Evolutionary conservation across 2,329 filamentous ascomycete species (phyloP).

Genomic region (Aspergillus sp.): DNA sequence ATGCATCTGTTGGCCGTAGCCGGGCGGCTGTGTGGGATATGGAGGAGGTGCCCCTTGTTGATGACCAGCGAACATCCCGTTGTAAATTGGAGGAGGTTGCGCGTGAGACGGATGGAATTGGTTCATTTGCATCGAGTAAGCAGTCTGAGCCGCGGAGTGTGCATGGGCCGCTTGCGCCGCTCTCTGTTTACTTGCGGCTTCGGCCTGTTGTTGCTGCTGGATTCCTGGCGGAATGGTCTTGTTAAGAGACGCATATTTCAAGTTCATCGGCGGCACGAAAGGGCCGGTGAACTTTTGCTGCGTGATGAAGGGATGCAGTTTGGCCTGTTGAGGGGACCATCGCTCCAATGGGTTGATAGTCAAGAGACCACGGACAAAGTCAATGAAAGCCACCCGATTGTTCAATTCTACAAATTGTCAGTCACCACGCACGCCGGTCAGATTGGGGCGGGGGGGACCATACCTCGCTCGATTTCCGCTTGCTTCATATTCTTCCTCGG

Average conservation of each 20-base stretch:
- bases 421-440: conserved; percentile 3
- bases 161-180: conserved; percentile 60
- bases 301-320: conserved; percentile 95
- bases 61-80: conserved; percentile 61
- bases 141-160: conserved; percentile 57
- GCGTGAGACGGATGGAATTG: conserved; percentile 44
- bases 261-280: conserved; percentile 93
- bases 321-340: conserved; percentile 97
- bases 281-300: conserved; percentile 95
- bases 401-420: conserved; percentile 70
- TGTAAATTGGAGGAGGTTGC: conserved; percentile 61
- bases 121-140: conserved; percentile 58
- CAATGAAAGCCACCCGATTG: conserved; percentile 93
- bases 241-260: conserved; percentile 77
- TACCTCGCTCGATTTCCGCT: conserved; percentile 91
- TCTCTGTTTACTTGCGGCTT: conserved; percentile 86
- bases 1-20: conserved; percentile 64
- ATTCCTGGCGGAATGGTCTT: conserved; percentile 87
- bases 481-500: conserved; percentile 99
- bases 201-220: conserved; percentile 90
- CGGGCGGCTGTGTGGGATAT: conserved; percentile 64
- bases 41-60: conserved; percentile 63
- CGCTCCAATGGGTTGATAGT: conserved; percentile 93
- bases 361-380: conserved; percentile 87
- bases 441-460: conserved; percentile 16